Evolutionary conservation across 768 basidiomycete genomes (phyloP).

Genomic region (Lepiota venenata): DNA sequence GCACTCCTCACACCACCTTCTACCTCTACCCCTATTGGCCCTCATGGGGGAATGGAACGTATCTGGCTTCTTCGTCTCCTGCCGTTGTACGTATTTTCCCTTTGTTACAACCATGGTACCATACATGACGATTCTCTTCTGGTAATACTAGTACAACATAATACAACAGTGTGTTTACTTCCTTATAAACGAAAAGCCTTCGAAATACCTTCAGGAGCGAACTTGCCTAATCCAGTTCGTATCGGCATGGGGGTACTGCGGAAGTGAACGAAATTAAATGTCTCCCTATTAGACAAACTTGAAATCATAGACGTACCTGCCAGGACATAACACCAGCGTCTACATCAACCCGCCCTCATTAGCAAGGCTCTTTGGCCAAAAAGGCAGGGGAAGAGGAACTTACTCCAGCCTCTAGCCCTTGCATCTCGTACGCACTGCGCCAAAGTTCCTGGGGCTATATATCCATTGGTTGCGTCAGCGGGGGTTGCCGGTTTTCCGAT

Average conservation of each 20-base stretch:
- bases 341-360: conserved; percentile 13
- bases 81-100: conserved; percentile 28
- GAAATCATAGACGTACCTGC: conserved; percentile 23
- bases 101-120: too few relatives aligned
- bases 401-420: conserved; percentile 61
- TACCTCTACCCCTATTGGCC: too few relatives aligned
- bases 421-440: conserved; percentile 60
- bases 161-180: too few relatives aligned
- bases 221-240: conserved; percentile 38
- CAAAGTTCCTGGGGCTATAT: conserved; percentile 54
- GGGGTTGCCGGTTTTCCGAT: conserved; percentile 68
- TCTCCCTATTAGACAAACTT: too few relatives aligned
- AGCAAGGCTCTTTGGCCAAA: neutral
- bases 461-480: conserved; percentile 56
- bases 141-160: too few relatives aligned
- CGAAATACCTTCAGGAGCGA: conserved; percentile 17
- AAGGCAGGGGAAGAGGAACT: conserved; percentile 23
- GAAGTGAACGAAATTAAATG: conserved; percentile 13
- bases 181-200: neutral
- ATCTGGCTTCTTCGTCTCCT: conserved; percentile 24
- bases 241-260: conserved; percentile 37
- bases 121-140: too few relatives aligned
- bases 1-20: too few relatives aligned
- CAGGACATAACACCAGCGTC: conserved; percentile 37
- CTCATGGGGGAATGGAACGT: conserved; percentile 40